Evolutionary conservation across 2,329 filamentous ascomycete species (phyloP), one percentile per base, ranked within the genome.

Genomic region (Trichoderma hamatum): DNA sequence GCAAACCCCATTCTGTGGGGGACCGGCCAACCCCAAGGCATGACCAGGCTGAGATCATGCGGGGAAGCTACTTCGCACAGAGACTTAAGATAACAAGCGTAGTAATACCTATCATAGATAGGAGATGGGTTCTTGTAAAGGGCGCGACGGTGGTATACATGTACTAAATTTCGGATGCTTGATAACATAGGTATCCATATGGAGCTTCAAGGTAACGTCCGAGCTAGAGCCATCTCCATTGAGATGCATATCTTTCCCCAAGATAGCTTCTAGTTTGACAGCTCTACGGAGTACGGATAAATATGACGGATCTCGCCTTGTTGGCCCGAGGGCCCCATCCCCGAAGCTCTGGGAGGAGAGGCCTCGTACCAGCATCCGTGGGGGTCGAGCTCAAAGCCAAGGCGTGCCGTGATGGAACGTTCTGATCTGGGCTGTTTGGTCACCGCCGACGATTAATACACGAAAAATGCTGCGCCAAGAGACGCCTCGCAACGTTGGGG

Each of bases 351-450:
- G 26, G n/a, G 39, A n/a, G 36, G 36, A 30, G 26, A 30, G 26
- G 28, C n/a, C 9, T 16, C 39, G 32, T n/a, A 49, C 19, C 11
- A n/a, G 49, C 32, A 43, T 68, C 58, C 58, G 66, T 68, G 66
- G 66, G 66, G 66, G 66, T 24, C 26, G 4, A 28, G 10, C 28
- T 19, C 65, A 16, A 51, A 4, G 39, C 11, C 65, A 19, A 24
- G 43, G 26, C 51, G 55, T 36, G 67, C 24, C 32, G 30, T 58
- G 67, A 68, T 68, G 67, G 36, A 68, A 68, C 67, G 67, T 68
- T 63, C 51, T 63, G 59, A 68, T 56, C 14, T 58, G 67, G 49
- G 19, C 21, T 32, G 2, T 19, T 28, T 52, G 46, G 52, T 39
- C 62, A 43, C n/a, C 51, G 49, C 62, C 36, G 34, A 65, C 24